A percentile compares a stretch with the other conserved stretches of the same genome.
phyloP scores from a whole-genome alignment of 306 rosid genomes.

The Hippophae gyantsensis region DNA sequence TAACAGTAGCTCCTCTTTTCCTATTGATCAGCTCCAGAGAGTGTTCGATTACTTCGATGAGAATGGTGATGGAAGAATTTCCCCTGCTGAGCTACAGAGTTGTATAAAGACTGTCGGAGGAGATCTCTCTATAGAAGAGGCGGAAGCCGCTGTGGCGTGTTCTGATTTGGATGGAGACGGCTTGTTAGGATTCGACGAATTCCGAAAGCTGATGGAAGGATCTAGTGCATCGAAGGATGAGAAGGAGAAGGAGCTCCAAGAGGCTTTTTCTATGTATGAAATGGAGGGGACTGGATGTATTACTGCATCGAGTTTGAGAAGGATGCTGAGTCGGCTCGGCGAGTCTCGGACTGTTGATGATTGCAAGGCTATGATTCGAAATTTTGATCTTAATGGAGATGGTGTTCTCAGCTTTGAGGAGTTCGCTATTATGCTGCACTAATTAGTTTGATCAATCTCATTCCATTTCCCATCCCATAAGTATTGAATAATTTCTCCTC shows the following conservation, averaged over 20 bases:
- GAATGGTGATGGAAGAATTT: slow-evolving; percentile 28
- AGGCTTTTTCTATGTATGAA: slow-evolving; percentile 27
- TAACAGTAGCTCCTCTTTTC: no score
- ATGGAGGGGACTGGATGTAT: slow-evolving; percentile 24
- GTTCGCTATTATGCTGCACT: slow-evolving; percentile 24
- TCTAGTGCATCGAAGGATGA: slow-evolving; percentile 9
- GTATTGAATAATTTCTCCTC: no score
- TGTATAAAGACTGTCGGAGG: slow-evolving; percentile 19
- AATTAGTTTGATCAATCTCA: neutral
- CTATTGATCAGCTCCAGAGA: neutral
- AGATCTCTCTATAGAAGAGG: slow-evolving; percentile 22
- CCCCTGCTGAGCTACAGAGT: slow-evolving; percentile 26
- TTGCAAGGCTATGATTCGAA: slow-evolving; percentile 22
- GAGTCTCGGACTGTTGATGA: slow-evolving; percentile 17
- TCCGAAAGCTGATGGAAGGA: slow-evolving; percentile 22
- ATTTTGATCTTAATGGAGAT: slow-evolving; percentile 29
- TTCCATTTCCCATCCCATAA: no score
- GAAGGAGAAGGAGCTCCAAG: slow-evolving; percentile 17
- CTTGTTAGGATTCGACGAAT: slow-evolving; percentile 23
- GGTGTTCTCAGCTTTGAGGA: slow-evolving; percentile 31
- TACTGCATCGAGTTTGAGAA: slow-evolving; percentile 25
- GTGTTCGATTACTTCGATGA: slow-evolving; percentile 25
- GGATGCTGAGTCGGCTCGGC: slow-evolving; percentile 22
- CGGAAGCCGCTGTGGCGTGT: slow-evolving; percentile 14
- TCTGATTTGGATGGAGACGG: slow-evolving; percentile 32